Evolutionary conservation across 2,329 filamentous ascomycete genomes (phyloP), one percentile per base, ranked within the genome.

Genomic region (Hymenoscyphus fructigenus): DNA sequence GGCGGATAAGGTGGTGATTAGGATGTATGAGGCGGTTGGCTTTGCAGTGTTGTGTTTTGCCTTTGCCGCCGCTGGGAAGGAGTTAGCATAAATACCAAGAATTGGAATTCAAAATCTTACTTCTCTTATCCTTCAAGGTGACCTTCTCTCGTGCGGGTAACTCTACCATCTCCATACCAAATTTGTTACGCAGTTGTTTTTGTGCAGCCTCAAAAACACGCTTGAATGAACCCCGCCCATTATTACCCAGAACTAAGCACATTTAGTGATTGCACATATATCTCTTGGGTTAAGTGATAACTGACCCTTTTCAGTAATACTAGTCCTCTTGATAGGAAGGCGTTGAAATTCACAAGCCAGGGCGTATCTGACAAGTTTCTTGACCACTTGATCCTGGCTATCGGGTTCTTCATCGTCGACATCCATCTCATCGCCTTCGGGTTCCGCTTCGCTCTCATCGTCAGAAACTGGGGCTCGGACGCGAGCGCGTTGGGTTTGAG

Each of bases 101-200:
- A 26, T 15, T 3, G 6, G 20, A 38, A 20, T 50, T 2, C 3
- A 36, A 32, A 23, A n/a, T 74, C 79, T 66, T 79, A 88, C 90
- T 91, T 82, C 91, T 88, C 71, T 92, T 86, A 75, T 96, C 91
- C 65, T 87, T 88, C 38, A 97, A 78, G 0, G 92, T 92, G 59
- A 91, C 84, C 77, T 93, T 96, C 73, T 97, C 94, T 73, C 85
- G 86, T 1, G 85, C 82, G 0, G 95, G 93, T 59, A 98, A 82
- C 78, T 97, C 93, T 3, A 87, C 83, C 83, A 99, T 85, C 76
- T 93, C 85, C 93, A 98, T 97, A n/a, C 95, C 95, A 78, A 97
- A 98, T 0, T 88, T 84, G 1, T 80, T 79, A 58, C 83, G 81
- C 44, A 99, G 80, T 69, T 91, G 85, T 38, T 81, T 78, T 76